These are phyloP conservation scores for Paramecium biaurelia DNA, from an alignment of 73 alveolate genomes.

Conservation along the genomic window DNA sequence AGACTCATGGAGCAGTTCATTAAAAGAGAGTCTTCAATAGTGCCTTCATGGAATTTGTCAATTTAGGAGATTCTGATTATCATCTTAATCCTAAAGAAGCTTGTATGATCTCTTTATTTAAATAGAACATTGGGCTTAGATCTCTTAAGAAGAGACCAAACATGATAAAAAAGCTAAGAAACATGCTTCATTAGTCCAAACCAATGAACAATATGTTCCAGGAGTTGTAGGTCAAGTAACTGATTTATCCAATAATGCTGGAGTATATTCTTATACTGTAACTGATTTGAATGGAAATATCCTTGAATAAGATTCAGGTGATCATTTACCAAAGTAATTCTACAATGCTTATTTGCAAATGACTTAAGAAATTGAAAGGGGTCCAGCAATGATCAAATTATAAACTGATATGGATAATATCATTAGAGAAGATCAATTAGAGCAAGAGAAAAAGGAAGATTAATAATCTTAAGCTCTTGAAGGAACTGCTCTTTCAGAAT, in stretches of 20 bases:
- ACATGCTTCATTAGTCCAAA: neutral
- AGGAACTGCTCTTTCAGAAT: constrained; percentile 11
- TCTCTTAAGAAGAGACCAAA: neutral
- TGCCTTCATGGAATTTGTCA: constrained; percentile 12
- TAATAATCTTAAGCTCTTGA: neutral
- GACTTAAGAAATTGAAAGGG: constrained; percentile 4
- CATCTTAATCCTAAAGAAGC: neutral
- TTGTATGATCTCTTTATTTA: neutral
- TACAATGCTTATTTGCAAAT: neutral
- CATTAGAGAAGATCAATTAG: constrained; percentile 36
- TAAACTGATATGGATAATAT: constrained; percentile 31
- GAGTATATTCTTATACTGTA: neutral
- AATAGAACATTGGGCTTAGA: constrained; percentile 35
- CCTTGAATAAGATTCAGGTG: neutral
- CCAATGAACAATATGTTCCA: neutral
- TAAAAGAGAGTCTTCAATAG: constrained; percentile 23
- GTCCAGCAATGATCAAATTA: constrained; percentile 20
- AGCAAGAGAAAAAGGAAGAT: neutral
- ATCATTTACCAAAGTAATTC: neutral
- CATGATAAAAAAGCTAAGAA: neutral
- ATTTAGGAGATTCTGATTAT: constrained; percentile 28
- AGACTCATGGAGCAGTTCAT: neutral
- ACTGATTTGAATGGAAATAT: constrained; percentile 5
- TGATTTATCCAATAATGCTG: constrained; percentile 25
- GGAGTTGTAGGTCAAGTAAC: neutral